Evolutionary conservation across 768 basidiomycete genomes (phyloP), one percentile per base, ranked within the genome.

Genomic region (Panellus pusillus): DNA sequence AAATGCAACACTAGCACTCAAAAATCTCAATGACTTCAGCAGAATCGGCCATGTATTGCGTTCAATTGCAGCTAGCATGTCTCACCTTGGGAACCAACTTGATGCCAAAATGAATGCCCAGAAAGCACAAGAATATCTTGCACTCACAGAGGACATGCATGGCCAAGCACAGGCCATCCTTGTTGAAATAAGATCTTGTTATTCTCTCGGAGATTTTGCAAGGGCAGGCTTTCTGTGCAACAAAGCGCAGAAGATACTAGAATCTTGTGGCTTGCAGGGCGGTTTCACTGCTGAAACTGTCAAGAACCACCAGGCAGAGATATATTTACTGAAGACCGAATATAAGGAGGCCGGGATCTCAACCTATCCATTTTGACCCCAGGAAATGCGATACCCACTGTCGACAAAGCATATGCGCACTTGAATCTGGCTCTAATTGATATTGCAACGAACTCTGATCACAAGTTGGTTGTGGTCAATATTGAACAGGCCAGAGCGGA

Each of bases 281-380:
- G 28, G 11, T 9, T 19, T 4, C 40, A 48, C 11, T 12, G 41
- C 40, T 36, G 48, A 35, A 13, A 32, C 31, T 32, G 47, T 35
- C 2, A 17, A 48, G 13, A 54, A 38, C 18, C 19, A 32, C 12
- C 13, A 40, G 18, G 41, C 53, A 2, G 53, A 48, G 37, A 14
- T 54, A 19, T 46, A 55, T 31, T 9, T 37, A 2, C 42, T 55
- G 14, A 49, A 55, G 47, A 55, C 46, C 2, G 46, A 54, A 17
- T 54, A 54, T 24, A 20, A 14, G 3, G 53, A 47, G 15, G 45
- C 53, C 47, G 47, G 11, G 15, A 17, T 7, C 14, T 13, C 5
- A 54, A 13, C 24, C 9, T 49, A 28, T 15, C 53, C 1, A 17
- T n/a, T 7, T 15, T n/a, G 8, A 35, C 43, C 41, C 41, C 53